Base-by-base conservation (phyloP, 2,329 filamentous ascomycete species). In the Penicillium palitans region DNA sequence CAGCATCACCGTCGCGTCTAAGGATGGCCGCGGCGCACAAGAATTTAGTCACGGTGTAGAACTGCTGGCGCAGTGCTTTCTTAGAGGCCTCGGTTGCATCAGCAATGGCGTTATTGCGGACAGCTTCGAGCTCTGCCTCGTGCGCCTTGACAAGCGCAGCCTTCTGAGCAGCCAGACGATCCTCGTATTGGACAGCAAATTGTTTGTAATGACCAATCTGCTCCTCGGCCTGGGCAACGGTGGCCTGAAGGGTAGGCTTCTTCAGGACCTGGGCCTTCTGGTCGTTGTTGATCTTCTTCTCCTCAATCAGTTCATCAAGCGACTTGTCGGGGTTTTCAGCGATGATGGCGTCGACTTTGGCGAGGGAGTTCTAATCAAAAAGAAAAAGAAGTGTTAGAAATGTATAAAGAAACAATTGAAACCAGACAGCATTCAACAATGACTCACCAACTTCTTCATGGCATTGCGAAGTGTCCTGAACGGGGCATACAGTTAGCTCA, bases 371-470 rank as follows among this genome's bases (percentile, higher is more conserved):
- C 82, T 85, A 61, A 21, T 24, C 4, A 48, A 24, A 48, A 40
- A 48, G 21, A 49, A 39, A 31, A 59, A 29, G 55, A 59, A 74
- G 68, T 21, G 54, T 66, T 49, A 67, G 61, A 61, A 33, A 47
- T 29, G 7, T 17, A 12, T n/a, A 55, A 19, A 19, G 15, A 44
- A 9, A 13, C 10, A 52, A 25, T 44, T 35, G 46, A 25, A 48
- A 24, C 19, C 8, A 12, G 35, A n/a, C 21, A 12, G 6, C 45
- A 35, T 25, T 37, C 9, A 9, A 31, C 15, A 27, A 12, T 19
- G 40, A 31, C 90, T 80, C 79, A 96, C 91, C 70, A 98, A 87
- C 80, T 97, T 97, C 85, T 97, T 98, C 81, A 87, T 90, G 71
- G 95, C 80, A 76, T 95, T 96, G 72, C 93, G 92, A 69, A 97